Conservation (phyloP, 495 filamentous ascomycete species). For the Melanomma pulvis-pyrius region DNA sequence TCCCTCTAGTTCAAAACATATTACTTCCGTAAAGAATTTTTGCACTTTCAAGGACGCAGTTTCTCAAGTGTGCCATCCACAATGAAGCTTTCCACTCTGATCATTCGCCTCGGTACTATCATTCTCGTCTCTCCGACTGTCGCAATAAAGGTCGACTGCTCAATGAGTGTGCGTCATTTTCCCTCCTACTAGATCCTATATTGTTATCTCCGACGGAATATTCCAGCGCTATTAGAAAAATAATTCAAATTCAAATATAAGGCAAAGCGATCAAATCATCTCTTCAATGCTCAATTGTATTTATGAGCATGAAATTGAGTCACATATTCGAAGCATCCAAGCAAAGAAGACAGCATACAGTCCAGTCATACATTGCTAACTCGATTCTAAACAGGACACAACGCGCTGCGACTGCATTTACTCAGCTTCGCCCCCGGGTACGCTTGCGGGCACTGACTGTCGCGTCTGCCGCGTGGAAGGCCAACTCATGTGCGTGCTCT, state of each 20-base stretch:
- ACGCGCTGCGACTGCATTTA: slow-evolving; percentile 26
- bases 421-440: background rate
- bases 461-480: slow-evolving; percentile 15
- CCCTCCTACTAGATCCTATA: background rate
- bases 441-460: slow-evolving; percentile 19
- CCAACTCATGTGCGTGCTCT: slow-evolving; percentile 15
- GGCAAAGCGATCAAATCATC: too few relatives aligned
- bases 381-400: slow-evolving; percentile 12
- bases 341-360: too few relatives aligned
- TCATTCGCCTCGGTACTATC: slow-evolving; percentile 1
- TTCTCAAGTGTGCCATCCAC: background rate
- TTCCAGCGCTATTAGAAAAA: too few relatives aligned
- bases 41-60: background rate
- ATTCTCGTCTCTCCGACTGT: background rate
- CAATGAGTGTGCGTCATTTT: slow-evolving; percentile 11
- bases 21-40: background rate
- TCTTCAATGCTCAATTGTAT: too few relatives aligned
- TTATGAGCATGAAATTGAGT: too few relatives aligned
- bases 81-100: slow-evolving; percentile 10
- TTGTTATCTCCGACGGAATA: too few relatives aligned
- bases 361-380: background rate
- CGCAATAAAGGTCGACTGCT: slow-evolving; percentile 16
- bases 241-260: too few relatives aligned
- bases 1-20: background rate
- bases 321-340: too few relatives aligned